Conservation (phyloP, 768 basidiomycete genomes). For the Obba rivulosa region DNA sequence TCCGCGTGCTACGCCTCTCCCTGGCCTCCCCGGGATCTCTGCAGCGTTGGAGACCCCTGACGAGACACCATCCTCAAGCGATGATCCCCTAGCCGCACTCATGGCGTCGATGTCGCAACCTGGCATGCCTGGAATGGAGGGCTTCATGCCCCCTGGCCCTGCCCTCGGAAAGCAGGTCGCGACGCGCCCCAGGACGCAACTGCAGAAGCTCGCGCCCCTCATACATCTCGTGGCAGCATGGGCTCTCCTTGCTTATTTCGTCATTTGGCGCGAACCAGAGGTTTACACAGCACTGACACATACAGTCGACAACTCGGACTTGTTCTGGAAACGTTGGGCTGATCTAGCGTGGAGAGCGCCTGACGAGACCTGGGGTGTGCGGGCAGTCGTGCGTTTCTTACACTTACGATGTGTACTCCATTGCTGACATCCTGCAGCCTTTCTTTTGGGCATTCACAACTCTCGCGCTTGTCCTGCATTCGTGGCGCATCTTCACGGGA, state of each 20-base stretch:
- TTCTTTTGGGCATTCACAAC: conserved; percentile 84
- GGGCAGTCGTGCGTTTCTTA: conserved; percentile 46
- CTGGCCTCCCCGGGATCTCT: conserved; percentile 5
- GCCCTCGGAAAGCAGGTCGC: conserved; percentile 7
- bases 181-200: conserved; percentile 30
- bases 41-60: conserved; percentile 1
- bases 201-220: conserved; percentile 61
- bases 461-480: conserved; percentile 65
- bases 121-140: conserved; percentile 11
- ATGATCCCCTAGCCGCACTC: conserved; percentile 28
- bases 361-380: conserved; percentile 42
- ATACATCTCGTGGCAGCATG: conserved; percentile 63
- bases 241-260: conserved; percentile 61
- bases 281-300: conserved; percentile 34
- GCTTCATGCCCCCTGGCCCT: conserved; percentile 24
- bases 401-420: not conserved
- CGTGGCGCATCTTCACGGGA: conserved; percentile 63
- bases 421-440: conserved; percentile 38
- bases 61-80: conserved; percentile 3
- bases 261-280: conserved; percentile 59
- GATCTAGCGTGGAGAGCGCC: conserved; percentile 40
- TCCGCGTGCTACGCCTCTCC: conserved; percentile 4
- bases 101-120: conserved; percentile 26
- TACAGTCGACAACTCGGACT: conserved; percentile 26
- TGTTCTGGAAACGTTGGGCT: conserved; percentile 60